phyloP scores from a whole-genome alignment of 495 filamentous ascomycete species.

The Talaromyces trachyspermus region DNA sequence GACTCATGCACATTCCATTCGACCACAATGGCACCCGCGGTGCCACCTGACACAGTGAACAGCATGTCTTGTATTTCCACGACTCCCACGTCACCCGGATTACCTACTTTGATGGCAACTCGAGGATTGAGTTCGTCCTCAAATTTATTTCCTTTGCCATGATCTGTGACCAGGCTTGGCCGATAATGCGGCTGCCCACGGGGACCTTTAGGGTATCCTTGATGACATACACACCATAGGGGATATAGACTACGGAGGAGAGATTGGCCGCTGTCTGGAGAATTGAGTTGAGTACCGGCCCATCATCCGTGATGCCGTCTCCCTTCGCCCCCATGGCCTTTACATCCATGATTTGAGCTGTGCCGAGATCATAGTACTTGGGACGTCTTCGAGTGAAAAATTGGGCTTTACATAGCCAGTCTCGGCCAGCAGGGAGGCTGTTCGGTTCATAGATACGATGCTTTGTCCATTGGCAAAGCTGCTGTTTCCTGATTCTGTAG shows the following conservation, averaged over 20 bases:
- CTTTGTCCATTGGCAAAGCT: conserved; percentile 6
- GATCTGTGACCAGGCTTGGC: conserved; percentile 72
- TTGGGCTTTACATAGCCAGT: conserved; percentile 19
- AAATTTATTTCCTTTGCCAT: conserved; percentile 64
- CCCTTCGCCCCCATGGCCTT: conserved; percentile 59
- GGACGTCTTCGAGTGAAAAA: conserved; percentile 15
- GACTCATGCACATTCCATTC: conserved; percentile 68
- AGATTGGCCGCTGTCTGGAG: conserved; percentile 21
- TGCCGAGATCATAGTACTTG: conserved; percentile 25
- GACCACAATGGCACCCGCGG: conserved; percentile 71
- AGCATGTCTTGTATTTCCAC: conserved; percentile 83
- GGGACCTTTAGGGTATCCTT: conserved; percentile 67
- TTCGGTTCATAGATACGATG: conserved; percentile 11
- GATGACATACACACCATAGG: conserved; percentile 74
- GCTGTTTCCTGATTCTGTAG: not conserved
- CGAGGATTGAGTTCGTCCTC: conserved; percentile 56
- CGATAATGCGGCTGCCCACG: conserved; percentile 48
- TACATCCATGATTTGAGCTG: conserved; percentile 54
- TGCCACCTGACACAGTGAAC: conserved; percentile 55
- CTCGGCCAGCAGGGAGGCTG: conserved; percentile 4
- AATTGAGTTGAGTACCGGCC: conserved; percentile 47
- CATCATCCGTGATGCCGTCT: conserved; percentile 41
- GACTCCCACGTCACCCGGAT: conserved; percentile 65
- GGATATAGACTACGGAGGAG: conserved; percentile 55
- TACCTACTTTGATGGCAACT: conserved; percentile 69